Conservation (phyloP, 768 basidiomycete genomes). For the Boletus speciosus region DNA sequence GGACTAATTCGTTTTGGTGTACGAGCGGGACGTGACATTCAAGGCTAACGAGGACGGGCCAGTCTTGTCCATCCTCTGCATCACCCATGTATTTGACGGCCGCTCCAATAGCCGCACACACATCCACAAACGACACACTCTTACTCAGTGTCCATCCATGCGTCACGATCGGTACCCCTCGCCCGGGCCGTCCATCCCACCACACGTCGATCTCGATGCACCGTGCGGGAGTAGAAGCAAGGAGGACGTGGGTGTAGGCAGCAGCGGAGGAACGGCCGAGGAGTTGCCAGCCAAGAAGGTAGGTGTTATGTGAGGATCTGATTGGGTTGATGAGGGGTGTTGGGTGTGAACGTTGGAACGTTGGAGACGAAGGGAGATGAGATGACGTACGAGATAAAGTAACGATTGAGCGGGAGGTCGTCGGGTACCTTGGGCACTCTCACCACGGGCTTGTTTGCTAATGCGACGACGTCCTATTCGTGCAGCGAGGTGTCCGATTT, state of each 20-base stretch:
- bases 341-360: not conserved
- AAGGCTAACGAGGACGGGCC: slow-evolving; percentile 58
- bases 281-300: slow-evolving; percentile 56
- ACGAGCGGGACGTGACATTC: slow-evolving; percentile 58
- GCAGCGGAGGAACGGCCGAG: slow-evolving; percentile 51
- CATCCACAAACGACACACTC: slow-evolving; percentile 48
- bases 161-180: slow-evolving; percentile 48
- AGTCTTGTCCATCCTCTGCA: slow-evolving; percentile 33
- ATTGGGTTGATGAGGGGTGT: not conserved
- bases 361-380: not conserved
- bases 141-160: slow-evolving; percentile 60
- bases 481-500: not conserved
- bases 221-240: slow-evolving; percentile 38
- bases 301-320: slow-evolving; percentile 64
- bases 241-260: slow-evolving; percentile 54
- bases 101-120: slow-evolving; percentile 39
- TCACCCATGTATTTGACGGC: slow-evolving; percentile 17
- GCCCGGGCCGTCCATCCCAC: slow-evolving; percentile 42
- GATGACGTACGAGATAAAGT: slow-evolving; percentile 49
- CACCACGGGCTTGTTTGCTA: slow-evolving; percentile 40
- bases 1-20: slow-evolving; percentile 52
- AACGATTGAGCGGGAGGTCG: slow-evolving; percentile 48
- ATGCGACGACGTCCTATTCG: slow-evolving; percentile 21
- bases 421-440: slow-evolving; percentile 34
- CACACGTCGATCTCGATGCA: slow-evolving; percentile 72